Evolutionary conservation across 2,329 filamentous ascomycete species (phyloP), one percentile per base, ranked within the genome.

Genomic region (Verticillium isaacii): DNA sequence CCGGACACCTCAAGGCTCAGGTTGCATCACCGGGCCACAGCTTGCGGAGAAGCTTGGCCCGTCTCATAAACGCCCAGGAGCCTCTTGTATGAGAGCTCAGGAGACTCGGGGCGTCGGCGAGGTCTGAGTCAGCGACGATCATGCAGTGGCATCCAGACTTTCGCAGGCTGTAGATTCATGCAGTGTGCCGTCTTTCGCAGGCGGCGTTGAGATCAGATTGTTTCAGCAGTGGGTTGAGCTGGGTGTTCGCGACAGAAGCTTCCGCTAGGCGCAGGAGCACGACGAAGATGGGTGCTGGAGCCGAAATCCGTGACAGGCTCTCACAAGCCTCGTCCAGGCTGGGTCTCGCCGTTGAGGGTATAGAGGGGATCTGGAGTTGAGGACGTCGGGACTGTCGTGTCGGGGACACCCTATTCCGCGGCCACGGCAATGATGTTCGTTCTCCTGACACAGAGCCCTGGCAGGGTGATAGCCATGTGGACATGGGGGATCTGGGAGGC

Each of bases 121-220:
- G 57, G 61, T 64, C 54, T 59, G 59, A 58, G 63, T 59, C 32
- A 58, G 61, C 29, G 61, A 63, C 36, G 63, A 63, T 61, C 63
- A 64, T 56, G 63, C 63, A 64, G 45, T 25, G 12, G 19, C 19
- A 52, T 52, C 45, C 45, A 14, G 45, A 52, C 11, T 52, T 23
- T 14, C 11, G 45, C 45, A 25, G n/a, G 45, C 12, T 52, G 45
- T 52, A 11, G 45, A 12, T 23, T 14, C 45, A 52, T 52, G 19
- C 45, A 19, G 14, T 25, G n/a, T 23, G 19, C 45, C 11, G 19
- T 23, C 25, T 23, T 52, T 19, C 45, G 7, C 19, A 23, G 8
- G 2, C 12, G n/a, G 6, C 19, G 19, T 52, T 23, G n/a, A 23
- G 45, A 25, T 52, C 45, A 19, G 45, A 25, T 23, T 52, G 45